phyloP scores from a whole-genome alignment of 2,329 filamentous ascomycete genomes.

The Penicillium brasilianum region DNA sequence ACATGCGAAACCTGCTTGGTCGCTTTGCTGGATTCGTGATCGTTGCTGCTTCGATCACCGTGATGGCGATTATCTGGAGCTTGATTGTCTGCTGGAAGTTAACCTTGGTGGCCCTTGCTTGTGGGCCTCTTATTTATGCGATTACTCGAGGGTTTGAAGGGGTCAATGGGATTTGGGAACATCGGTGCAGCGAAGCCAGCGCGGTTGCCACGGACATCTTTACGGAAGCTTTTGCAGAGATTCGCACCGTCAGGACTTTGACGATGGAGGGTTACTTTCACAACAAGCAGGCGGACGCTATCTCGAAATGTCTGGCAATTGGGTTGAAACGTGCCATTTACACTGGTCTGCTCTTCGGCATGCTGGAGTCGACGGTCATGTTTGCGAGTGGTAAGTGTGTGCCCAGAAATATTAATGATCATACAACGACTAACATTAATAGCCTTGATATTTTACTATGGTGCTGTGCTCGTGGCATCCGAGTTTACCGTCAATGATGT shows the following conservation, averaged over 20 bases:
- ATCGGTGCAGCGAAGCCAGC: constrained; percentile 66
- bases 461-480: constrained; percentile 65
- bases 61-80: constrained; percentile 75
- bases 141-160: constrained; percentile 69
- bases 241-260: constrained; percentile 76
- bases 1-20: constrained; percentile 82
- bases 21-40: constrained; percentile 75
- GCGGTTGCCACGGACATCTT: constrained; percentile 67
- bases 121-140: constrained; percentile 68
- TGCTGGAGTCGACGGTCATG: constrained; percentile 74
- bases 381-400: constrained; percentile 64
- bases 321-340: constrained; percentile 70
- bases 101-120: constrained; percentile 74
- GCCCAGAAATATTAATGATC: too few relatives aligned
- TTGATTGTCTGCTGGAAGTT: constrained; percentile 77
- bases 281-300: constrained; percentile 63
- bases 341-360: constrained; percentile 73
- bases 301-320: constrained; percentile 58
- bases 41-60: constrained; percentile 69
- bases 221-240: constrained; percentile 76
- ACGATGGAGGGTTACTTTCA: constrained; percentile 75
- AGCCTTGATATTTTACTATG: constrained; percentile 85
- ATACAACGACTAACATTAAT: constrained; percentile 11
- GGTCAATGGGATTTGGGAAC: constrained; percentile 74
- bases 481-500: constrained; percentile 62